These are phyloP conservation scores for Gliomastix tumulicola DNA, from an alignment of 2,329 filamentous ascomycete genomes.

Conservation along the genomic window DNA sequence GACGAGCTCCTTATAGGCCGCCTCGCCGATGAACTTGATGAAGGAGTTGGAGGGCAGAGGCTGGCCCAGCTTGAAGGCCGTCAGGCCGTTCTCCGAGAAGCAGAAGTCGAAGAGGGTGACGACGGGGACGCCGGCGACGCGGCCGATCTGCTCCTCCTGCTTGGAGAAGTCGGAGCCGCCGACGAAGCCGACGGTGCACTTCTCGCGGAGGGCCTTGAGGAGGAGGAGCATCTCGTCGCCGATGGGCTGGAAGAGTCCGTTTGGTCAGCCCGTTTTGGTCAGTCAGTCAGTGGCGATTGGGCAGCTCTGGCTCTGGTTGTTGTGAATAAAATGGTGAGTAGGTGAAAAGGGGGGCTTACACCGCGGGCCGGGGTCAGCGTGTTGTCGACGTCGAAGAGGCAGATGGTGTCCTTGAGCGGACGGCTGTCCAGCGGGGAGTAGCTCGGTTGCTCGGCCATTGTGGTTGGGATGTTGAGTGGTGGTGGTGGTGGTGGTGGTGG, in stretches of 20 bases:
- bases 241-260: slow-evolving; percentile 51
- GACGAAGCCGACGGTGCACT: slow-evolving; percentile 85
- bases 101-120: slow-evolving; percentile 92
- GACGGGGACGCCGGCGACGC: slow-evolving; percentile 54
- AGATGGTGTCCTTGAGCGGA: slow-evolving; percentile 86
- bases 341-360: slow-evolving; percentile 38
- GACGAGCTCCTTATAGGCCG: slow-evolving; percentile 69
- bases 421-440: slow-evolving; percentile 77
- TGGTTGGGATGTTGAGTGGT: slow-evolving; percentile 9
- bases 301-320: not conserved
- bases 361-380: slow-evolving; percentile 79
- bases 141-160: slow-evolving; percentile 92
- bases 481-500: too few species aligned
- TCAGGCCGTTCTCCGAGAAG: slow-evolving; percentile 95
- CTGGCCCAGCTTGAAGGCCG: slow-evolving; percentile 77
- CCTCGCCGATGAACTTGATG: slow-evolving; percentile 86
- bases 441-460: slow-evolving; percentile 31
- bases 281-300: not conserved
- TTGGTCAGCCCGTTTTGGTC: too few species aligned
- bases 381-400: slow-evolving; percentile 92
- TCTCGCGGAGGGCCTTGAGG: slow-evolving; percentile 74
- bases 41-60: slow-evolving; percentile 74
- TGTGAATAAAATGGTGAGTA: not conserved
- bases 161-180: slow-evolving; percentile 88
- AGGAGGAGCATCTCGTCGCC: slow-evolving; percentile 77